Percentiles rank a stretch among this genome's conserved stretches.
phyloP scores from a whole-genome alignment of 345 rosid species.

The Toxicodendron radicans region DNA sequence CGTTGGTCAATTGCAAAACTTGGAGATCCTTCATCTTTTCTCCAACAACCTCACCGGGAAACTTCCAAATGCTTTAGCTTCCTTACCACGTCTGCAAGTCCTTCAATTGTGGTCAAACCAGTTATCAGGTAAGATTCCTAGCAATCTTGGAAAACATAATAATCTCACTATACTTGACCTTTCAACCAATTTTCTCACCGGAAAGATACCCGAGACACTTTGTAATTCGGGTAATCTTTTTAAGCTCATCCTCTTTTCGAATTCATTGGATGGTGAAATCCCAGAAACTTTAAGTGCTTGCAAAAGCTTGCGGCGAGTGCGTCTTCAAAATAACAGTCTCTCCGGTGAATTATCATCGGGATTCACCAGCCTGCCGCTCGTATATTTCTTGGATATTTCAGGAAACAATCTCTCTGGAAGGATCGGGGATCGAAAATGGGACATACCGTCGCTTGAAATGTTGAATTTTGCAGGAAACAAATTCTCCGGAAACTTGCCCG shows the following conservation, averaged over 20 bases:
- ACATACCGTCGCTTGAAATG: constrained; percentile 80
- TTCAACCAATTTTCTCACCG: constrained; percentile 75
- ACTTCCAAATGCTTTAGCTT: constrained; percentile 57
- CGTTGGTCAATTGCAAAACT: constrained; percentile 45
- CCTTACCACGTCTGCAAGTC: constrained; percentile 72
- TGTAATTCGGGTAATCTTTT: constrained; percentile 68
- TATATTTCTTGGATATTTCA: constrained; percentile 81
- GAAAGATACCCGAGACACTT: constrained; percentile 58
- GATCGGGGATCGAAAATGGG: constrained; percentile 48
- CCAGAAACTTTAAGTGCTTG: constrained; percentile 57
- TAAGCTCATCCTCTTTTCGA: constrained; percentile 86
- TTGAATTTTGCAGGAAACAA: constrained; percentile 60
- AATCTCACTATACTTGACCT: constrained; percentile 81
- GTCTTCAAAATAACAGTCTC: constrained; percentile 69
- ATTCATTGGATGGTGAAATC: constrained; percentile 57
- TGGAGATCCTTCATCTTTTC: constrained; percentile 87
- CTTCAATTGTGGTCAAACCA: constrained; percentile 90
- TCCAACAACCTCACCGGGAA: constrained; percentile 68
- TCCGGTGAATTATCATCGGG: constrained; percentile 52
- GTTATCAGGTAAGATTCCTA: constrained; percentile 67
- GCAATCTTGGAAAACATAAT: constrained; percentile 56
- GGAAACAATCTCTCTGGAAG: constrained; percentile 62
- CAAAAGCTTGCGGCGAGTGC: constrained; percentile 61
- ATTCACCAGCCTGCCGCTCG: constrained; percentile 54
- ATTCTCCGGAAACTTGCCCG: constrained; percentile 61